phyloP scores from a whole-genome alignment of 441 rosid genomes.

The Gossypium gossypioides region DNA sequence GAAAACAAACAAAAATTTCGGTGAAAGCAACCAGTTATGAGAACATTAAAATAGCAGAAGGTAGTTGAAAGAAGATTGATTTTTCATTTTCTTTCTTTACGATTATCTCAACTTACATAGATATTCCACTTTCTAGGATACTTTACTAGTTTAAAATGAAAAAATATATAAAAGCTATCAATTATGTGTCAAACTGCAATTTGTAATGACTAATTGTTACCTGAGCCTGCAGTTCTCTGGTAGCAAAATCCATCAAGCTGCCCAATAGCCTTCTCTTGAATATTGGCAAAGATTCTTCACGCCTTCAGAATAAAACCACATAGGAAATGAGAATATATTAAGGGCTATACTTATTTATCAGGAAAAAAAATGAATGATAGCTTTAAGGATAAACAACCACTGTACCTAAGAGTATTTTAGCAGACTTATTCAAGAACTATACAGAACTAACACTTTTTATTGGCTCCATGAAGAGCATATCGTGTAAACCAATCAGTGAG shows the following conservation, averaged over 20 bases:
- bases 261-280: slow-evolving; percentile 95
- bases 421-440: not conserved
- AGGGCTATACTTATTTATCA: not conserved
- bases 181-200: not conserved
- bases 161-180: not conserved
- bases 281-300: slow-evolving; percentile 91
- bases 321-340: not conserved
- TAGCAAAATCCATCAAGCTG: slow-evolving; percentile 89
- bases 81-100: not conserved
- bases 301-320: slow-evolving; percentile 45
- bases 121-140: not conserved
- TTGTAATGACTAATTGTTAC: slow-evolving; percentile 25
- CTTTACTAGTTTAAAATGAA: not conserved
- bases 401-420: not conserved
- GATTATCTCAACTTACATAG: not conserved
- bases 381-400: not conserved
- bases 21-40: not conserved
- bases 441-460: slow-evolving; percentile 1
- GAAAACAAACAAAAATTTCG: slow-evolving; percentile 7
- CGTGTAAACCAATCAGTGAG: not conserved
- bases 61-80: not conserved
- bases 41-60: not conserved
- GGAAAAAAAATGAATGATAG: not conserved
- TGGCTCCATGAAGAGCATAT: slow-evolving; percentile 3
- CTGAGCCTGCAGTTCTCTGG: slow-evolving; percentile 98